Base-by-base conservation (phyloP, 2,329 filamentous ascomycete species). In the Trichoderma atrobrunneum region DNA sequence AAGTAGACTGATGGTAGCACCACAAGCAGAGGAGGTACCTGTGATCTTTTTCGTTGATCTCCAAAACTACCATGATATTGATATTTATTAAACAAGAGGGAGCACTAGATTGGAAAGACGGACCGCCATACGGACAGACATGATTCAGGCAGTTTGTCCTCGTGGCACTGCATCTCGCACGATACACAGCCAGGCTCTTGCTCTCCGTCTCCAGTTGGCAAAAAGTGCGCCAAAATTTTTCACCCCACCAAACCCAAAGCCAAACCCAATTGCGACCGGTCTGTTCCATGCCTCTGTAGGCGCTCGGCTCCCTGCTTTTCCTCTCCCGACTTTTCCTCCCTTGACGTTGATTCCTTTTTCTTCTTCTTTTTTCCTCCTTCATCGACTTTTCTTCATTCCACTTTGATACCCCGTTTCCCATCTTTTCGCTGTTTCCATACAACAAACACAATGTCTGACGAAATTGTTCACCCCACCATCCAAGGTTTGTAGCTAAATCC, bases 381-480 rank as follows among this genome's bases (percentile, higher is more conserved):
- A 21, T 34, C 30, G 10, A 12, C 36, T 34, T 18, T n/a, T 56
- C 21, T 39, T 62, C 39, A 36, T 54, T 57, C 21, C 21, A 30
- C 48, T 21, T 56, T 54, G 51, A 68, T 72, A 72, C 56, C 69
- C 71, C 70, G 16, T 71, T 66, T 26, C 28, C 16, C 21, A 63
- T 66, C 60, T 69, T 74, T 67, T 70, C 73, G 71, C 77, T 21
- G 11, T 24, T 57, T 54, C 24, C 36, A 51, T 18, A 32, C 57
- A 39, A 14, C 54, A 36, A 26, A 60, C 82, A 89, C 79, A 79
- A 93, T 93, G 91, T 77, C 79, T 65, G 84, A 86, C 83, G 88
- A 93, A 80, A 89, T 93, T 83, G 88, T 87, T 77, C 91, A 93
- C 87, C 89, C 90, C 82, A 93, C 91, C 81, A 93, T 93, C 87